A percentile compares a stretch with the other conserved stretches of the same genome.
phyloP scores from a whole-genome alignment of 495 filamentous ascomycete species.

The Penicillium goetzii region DNA sequence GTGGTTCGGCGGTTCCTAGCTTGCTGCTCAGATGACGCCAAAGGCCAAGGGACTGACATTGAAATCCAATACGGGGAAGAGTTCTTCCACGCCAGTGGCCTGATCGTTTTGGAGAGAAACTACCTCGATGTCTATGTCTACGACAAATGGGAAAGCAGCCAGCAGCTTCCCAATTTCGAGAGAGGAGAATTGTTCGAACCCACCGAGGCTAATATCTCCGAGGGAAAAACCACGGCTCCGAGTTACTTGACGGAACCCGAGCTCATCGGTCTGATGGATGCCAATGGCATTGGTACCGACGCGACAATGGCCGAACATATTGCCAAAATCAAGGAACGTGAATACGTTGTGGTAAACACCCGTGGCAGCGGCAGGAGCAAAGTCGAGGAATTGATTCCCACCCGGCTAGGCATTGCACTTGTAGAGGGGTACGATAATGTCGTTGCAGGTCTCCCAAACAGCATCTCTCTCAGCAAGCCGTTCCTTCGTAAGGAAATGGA shows the following conservation, averaged over 20 bases:
- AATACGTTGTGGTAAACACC: conserved; percentile 74
- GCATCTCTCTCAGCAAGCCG: conserved; percentile 92
- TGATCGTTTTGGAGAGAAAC: conserved; percentile 86
- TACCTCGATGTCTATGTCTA: conserved; percentile 96
- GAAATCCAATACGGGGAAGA: conserved; percentile 86
- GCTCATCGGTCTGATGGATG: conserved; percentile 97
- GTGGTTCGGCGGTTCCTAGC: conserved; percentile 92
- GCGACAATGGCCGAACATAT: conserved; percentile 99
- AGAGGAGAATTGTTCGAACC: conserved; percentile 83
- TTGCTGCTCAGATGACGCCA: conserved; percentile 93
- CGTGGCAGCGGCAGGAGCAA: conserved; percentile 58
- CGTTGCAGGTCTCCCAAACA: conserved; percentile 63
- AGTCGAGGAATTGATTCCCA: conserved; percentile 87
- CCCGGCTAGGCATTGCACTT: conserved; percentile 83
- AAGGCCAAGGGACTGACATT: conserved; percentile 81
- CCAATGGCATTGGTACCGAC: conserved; percentile 97
- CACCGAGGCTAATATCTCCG: conserved; percentile 83
- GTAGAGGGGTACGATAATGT: conserved; percentile 93
- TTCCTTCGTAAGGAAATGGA: conserved; percentile 99
- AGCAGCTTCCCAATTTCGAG: conserved; percentile 76
- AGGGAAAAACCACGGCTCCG: conserved; percentile 83
- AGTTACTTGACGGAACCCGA: conserved; percentile 93
- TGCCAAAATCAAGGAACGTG: conserved; percentile 84
- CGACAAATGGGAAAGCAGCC: conserved; percentile 91
- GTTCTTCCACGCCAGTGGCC: conserved; percentile 73